Conservation (phyloP, 2,329 filamentous ascomycete species). For the Fusarium algeriense region DNA sequence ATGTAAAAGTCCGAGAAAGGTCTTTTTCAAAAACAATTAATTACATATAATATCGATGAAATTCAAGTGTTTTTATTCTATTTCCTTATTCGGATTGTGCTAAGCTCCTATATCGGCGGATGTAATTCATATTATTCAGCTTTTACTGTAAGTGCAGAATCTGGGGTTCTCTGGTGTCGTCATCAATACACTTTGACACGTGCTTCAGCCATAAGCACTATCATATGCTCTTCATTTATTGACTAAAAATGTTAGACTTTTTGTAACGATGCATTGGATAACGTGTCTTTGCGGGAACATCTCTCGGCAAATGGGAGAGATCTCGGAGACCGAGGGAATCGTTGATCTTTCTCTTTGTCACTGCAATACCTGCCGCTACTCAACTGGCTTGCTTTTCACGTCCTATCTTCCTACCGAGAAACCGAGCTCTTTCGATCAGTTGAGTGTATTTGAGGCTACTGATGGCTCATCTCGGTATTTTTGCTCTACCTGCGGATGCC, state of each 20-base stretch:
- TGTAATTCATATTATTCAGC: background rate
- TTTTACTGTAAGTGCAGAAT: background rate
- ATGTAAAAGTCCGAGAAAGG: background rate
- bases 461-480: conserved; percentile 51
- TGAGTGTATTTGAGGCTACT: conserved; percentile 18
- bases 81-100: background rate
- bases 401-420: conserved; percentile 53
- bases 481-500: conserved; percentile 58
- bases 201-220: background rate
- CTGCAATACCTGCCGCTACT: conserved; percentile 49
- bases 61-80: background rate
- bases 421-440: conserved; percentile 8
- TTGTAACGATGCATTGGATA: conserved; percentile 8
- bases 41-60: background rate
- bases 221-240: background rate
- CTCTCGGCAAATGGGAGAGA: conserved; percentile 11
- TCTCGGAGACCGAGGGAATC: background rate
- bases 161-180: background rate
- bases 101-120: conserved; percentile 14
- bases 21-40: background rate
- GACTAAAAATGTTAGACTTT: background rate
- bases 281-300: conserved; percentile 22
- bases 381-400: conserved; percentile 54
- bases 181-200: background rate
- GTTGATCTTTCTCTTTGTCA: conserved; percentile 48